phyloP scores from a whole-genome alignment of 176 grass and related monocot species.

The Miscanthus lutarioriparius region DNA sequence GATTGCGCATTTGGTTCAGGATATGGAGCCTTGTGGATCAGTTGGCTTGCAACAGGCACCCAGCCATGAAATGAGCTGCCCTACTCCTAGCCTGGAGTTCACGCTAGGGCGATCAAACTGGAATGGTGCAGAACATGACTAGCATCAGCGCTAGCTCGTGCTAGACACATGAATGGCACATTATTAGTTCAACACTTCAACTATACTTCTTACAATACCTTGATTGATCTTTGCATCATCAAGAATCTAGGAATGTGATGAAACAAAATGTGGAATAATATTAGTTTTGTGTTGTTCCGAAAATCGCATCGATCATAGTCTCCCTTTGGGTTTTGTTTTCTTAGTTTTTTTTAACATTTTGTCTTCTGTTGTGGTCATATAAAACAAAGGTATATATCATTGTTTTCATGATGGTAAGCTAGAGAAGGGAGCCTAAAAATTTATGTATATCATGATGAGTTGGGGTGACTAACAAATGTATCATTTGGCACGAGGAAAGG shows the following conservation, averaged over 20 bases:
- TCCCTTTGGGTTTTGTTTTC: not conserved
- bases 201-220: conserved; percentile 25
- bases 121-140: conserved; percentile 47
- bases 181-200: conserved; percentile 23
- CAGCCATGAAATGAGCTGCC: conserved; percentile 45
- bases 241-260: conserved; percentile 11
- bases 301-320: not conserved
- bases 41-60: conserved; percentile 44
- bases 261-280: not conserved
- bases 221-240: not conserved
- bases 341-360: conserved; percentile 23
- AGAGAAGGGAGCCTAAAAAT: conserved; percentile 30
- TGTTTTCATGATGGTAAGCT: not conserved
- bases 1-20: conserved; percentile 37
- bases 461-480: conserved; percentile 40
- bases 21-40: conserved; percentile 52
- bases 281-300: not conserved
- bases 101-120: conserved; percentile 60
- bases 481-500: conserved; percentile 51
- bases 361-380: not conserved
- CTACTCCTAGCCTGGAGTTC: conserved; percentile 74
- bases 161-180: not conserved
- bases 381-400: not conserved
- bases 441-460: conserved; percentile 18
- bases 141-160: conserved; percentile 28